Evolutionary conservation across 768 basidiomycete genomes (phyloP), one percentile per base, ranked within the genome.

Genomic region (Amanita fuliginea): DNA sequence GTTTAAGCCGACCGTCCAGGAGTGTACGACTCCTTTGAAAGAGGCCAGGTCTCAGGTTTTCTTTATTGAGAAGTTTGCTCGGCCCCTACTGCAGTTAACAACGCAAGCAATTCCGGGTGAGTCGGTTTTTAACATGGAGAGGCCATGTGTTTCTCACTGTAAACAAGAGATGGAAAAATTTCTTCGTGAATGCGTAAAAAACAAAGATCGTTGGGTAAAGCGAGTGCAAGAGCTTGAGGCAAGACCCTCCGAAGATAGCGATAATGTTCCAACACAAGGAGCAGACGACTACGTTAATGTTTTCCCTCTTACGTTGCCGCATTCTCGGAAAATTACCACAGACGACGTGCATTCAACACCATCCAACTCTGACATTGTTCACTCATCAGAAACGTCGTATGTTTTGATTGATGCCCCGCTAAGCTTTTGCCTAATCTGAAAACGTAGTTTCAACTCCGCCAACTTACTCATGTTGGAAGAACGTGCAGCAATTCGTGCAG

Each of bases 31-130:
- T 39, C 67, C 78, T 6, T 60, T 84, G 2, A 74, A 75, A 40
- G 86, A 88, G 64, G 90, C 86, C 10, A 64, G 78, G 53, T 81
- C 81, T 2, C 96, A 99, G 64, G 79, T 97, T 14, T 92, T 81
- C 56, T 99, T 99, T 65, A 86, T 92, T 56, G 76, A 75, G 47
- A 71, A 73, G 2, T 97, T 89, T 60, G 86, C 83, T 37, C 78
- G 80, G 57, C 95, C 95, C 1, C 70, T 99, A 19, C 80, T 96
- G 51, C 80, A 88, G 54, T 66, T 89, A 35, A 81, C 83, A 2
- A 73, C 83, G 3, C 69, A 68, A 41, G 85, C 80, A 18, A 72
- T 96, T 43, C 88, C 90, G 44, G 80, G 88, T 88, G 57, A 56
- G 76, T 33, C 13, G 9, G 28, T 19, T 36, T 28, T 33, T 37